These are phyloP conservation scores for Brasenia schreberi DNA, from an alignment of 164 flowering plant genomes.

Conservation along the genomic window DNA sequence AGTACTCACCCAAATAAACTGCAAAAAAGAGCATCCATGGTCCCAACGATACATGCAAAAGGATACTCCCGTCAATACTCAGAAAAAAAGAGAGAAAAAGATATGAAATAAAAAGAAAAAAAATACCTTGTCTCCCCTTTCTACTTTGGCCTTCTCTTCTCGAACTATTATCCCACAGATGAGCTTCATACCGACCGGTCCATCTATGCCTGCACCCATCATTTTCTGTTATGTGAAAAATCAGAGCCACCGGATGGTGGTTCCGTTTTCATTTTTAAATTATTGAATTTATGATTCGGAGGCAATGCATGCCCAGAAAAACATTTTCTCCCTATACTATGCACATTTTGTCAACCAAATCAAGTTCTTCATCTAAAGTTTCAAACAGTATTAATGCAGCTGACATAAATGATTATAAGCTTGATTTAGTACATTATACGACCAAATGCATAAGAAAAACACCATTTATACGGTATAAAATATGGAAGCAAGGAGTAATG, in stretches of 20 bases:
- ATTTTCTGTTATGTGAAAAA: background rate
- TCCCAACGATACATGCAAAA: slow-evolving; percentile 23
- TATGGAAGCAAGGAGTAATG: background rate
- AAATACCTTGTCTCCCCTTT: slow-evolving; percentile 75
- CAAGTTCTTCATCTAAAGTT: too few relatives aligned
- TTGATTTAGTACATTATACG: too few relatives aligned
- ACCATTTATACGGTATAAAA: background rate
- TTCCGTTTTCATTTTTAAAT: background rate
- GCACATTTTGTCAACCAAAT: too few relatives aligned
- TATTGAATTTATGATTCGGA: background rate
- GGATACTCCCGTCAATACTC: slow-evolving; percentile 4
- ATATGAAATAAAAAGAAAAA: background rate
- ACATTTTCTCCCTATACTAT: too few relatives aligned
- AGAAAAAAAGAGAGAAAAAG: slow-evolving; percentile 6
- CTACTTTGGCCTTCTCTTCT: slow-evolving; percentile 83
- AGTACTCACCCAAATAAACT: slow-evolving; percentile 81
- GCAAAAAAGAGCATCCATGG: slow-evolving; percentile 22
- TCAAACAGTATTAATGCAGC: too few relatives aligned
- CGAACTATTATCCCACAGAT: slow-evolving; percentile 84
- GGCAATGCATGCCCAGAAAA: too few relatives aligned
- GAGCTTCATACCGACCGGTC: slow-evolving; percentile 91
- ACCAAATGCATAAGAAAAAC: background rate
- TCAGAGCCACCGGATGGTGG: background rate
- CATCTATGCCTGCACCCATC: slow-evolving; percentile 49
- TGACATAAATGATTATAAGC: too few relatives aligned